A percentile compares a stretch with the other conserved stretches of the same genome.
These are phyloP conservation scores for Elsinoe arachidis DNA, from an alignment of 2,329 filamentous ascomycete species.

Conservation along the genomic window DNA sequence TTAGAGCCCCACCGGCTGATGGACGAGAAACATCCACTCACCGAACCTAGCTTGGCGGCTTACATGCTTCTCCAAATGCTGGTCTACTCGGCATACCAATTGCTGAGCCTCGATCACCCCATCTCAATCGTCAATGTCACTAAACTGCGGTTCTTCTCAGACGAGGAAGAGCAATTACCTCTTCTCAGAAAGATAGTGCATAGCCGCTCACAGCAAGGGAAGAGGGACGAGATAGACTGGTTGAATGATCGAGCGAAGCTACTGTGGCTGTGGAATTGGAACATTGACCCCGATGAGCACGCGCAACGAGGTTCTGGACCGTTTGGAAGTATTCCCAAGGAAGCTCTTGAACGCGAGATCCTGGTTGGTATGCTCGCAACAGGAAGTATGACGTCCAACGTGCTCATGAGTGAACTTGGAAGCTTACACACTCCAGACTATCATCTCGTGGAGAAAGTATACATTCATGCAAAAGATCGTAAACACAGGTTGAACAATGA, in stretches of 20 bases:
- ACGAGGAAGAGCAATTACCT: conserved; percentile 55
- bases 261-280: conserved; percentile 68
- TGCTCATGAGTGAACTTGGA: not conserved
- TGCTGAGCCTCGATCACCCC: conserved; percentile 33
- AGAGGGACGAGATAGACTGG: conserved; percentile 58
- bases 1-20: conserved; percentile 43
- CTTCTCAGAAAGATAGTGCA: conserved; percentile 54
- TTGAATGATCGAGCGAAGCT: conserved; percentile 53
- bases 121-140: conserved; percentile 36
- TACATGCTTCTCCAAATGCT: conserved; percentile 55
- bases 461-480: conserved; percentile 49
- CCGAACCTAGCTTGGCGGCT: conserved; percentile 48
- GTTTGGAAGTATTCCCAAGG: conserved; percentile 49
- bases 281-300: conserved; percentile 38
- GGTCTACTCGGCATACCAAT: conserved; percentile 41
- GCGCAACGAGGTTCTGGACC: conserved; percentile 39
- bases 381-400: not conserved
- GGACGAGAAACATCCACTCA: conserved; percentile 54
- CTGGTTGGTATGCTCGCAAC: conserved; percentile 41
- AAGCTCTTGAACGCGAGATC: conserved; percentile 61
- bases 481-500: conserved; percentile 43
- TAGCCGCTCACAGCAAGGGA: conserved; percentile 38
- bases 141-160: conserved; percentile 56
- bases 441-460: conserved; percentile 30
- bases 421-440: conserved; percentile 11